These are phyloP conservation scores for Didymella lethalis DNA, from an alignment of 2,329 filamentous ascomycete species.

Conservation along the genomic window DNA sequence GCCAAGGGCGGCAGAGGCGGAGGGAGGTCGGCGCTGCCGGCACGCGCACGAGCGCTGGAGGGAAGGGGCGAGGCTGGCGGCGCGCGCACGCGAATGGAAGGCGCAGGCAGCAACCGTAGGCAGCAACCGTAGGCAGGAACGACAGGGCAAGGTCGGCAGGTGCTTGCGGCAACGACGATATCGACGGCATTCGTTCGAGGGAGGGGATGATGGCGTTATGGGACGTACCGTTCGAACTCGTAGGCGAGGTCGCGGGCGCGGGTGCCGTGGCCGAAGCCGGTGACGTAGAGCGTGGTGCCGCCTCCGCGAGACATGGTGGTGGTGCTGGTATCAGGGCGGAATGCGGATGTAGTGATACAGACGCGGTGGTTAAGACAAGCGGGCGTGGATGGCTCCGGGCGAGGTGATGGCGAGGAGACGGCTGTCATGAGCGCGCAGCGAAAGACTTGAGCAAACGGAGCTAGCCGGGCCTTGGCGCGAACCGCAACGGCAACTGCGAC, in stretches of 20 bases:
- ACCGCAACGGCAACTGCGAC: neutral
- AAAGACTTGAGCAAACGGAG: constrained; percentile 19
- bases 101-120: constrained; percentile 1
- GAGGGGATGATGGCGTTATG: constrained; percentile 54
- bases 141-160: constrained; percentile 38
- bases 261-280: constrained; percentile 98
- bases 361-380: constrained; percentile 25
- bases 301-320: constrained; percentile 84
- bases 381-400: constrained; percentile 19
- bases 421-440: constrained; percentile 21
- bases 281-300: constrained; percentile 95
- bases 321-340: constrained; percentile 16
- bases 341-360: constrained; percentile 22
- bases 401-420: constrained; percentile 26
- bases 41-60: constrained; percentile 15
- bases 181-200: constrained; percentile 39
- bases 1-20: constrained; percentile 40
- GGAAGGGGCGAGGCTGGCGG: constrained; percentile 18
- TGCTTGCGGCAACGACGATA: constrained; percentile 51
- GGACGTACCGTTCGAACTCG: constrained; percentile 99
- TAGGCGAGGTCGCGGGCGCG: constrained; percentile 98
- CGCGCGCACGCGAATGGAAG: neutral
- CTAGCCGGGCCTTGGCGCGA: constrained; percentile 18
- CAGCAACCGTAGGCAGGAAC: neutral
- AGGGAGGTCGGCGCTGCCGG: constrained; percentile 31